Percentiles rank a stretch among this genome's conserved stretches.
These are phyloP conservation scores for Paramecium sexaurelia DNA, from an alignment of 73 alveolate genomes.

Conservation along the genomic window DNA sequence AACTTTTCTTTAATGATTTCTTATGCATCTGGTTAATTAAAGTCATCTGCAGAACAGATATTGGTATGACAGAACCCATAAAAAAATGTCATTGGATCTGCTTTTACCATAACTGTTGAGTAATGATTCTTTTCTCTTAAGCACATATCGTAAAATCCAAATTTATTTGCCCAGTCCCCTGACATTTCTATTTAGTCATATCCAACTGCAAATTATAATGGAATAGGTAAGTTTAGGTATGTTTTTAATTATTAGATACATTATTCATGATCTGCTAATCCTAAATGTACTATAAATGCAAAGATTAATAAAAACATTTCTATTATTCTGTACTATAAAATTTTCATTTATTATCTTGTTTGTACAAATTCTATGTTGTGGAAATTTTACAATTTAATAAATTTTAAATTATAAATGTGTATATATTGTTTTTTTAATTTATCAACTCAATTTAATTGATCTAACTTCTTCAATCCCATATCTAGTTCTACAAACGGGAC, in stretches of 20 bases:
- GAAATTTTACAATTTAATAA: background rate
- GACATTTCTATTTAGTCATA: background rate
- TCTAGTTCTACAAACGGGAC: conserved; percentile 45
- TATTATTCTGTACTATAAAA: background rate
- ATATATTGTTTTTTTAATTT: background rate
- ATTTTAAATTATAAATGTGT: background rate
- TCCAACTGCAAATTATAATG: background rate
- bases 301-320: background rate
- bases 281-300: background rate
- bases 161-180: conserved; percentile 12
- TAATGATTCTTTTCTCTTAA: background rate
- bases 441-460: background rate
- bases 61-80: conserved; percentile 15
- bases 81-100: background rate
- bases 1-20: background rate
- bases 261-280: background rate
- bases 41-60: background rate
- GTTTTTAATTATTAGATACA: background rate
- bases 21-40: background rate
- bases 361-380: background rate
- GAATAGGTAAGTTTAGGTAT: background rate
- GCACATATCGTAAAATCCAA: background rate
- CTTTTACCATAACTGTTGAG: background rate
- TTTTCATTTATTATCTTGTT: background rate
- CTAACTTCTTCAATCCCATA: conserved; percentile 20